These are phyloP conservation scores for Bisporella sp. DNA, from an alignment of 2,329 filamentous ascomycete genomes.

Conservation along the genomic window DNA sequence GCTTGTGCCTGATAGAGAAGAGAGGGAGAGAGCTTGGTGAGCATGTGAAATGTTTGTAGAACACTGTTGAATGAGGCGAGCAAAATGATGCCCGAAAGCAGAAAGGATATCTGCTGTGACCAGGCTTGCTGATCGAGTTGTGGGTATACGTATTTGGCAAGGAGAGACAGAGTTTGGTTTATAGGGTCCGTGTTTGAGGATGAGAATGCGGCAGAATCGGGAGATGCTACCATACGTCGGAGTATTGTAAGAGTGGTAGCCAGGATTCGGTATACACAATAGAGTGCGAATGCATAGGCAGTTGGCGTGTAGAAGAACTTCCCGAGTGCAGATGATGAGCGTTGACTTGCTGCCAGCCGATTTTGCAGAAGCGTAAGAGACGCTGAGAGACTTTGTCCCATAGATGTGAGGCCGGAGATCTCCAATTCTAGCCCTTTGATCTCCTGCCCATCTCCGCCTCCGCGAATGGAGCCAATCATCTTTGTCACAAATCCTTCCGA, in stretches of 20 bases:
- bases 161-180: constrained; percentile 71
- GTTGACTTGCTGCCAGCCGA: constrained; percentile 55
- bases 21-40: constrained; percentile 68
- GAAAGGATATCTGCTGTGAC: constrained; percentile 79
- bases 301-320: constrained; percentile 53
- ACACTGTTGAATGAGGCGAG: constrained; percentile 75
- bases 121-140: constrained; percentile 75
- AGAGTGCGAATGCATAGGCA: constrained; percentile 65
- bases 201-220: constrained; percentile 30
- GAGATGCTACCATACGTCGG: constrained; percentile 42
- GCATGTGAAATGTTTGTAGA: constrained; percentile 77
- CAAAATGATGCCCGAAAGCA: constrained; percentile 76
- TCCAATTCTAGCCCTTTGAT: constrained; percentile 62
- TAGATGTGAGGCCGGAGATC: constrained; percentile 71
- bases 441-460: constrained; percentile 51
- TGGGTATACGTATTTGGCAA: constrained; percentile 80
- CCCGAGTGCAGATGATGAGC: constrained; percentile 61
- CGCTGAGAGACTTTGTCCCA: constrained; percentile 64
- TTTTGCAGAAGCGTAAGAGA: constrained; percentile 57
- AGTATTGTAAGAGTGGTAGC: constrained; percentile 64
- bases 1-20: constrained; percentile 65
- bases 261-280: constrained; percentile 77
- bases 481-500: constrained; percentile 60
- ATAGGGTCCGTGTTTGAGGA: constrained; percentile 73
- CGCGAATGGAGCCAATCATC: constrained; percentile 64